phyloP scores from a whole-genome alignment of 2,329 filamentous ascomycete genomes.

The Cercospora zeae-maydis region DNA sequence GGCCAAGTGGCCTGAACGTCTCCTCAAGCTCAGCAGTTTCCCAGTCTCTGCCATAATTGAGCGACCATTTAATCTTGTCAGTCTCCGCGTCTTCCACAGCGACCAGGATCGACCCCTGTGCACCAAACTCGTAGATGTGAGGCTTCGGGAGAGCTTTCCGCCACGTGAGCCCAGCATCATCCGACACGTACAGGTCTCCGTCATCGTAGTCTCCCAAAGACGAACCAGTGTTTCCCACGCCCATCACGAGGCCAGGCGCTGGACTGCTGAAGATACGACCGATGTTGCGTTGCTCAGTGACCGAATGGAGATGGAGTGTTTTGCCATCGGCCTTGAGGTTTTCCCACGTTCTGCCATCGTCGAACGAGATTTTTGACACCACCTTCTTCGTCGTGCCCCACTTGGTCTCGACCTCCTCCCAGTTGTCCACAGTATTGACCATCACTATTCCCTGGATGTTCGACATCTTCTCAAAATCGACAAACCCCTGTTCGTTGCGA shows the following conservation, averaged over 20 bases:
- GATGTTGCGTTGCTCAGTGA: conserved; percentile 77
- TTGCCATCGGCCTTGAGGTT: conserved; percentile 63
- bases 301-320: conserved; percentile 82
- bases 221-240: conserved; percentile 82
- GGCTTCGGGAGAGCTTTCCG: conserved; percentile 68
- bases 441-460: conserved; percentile 90
- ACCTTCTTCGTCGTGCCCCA: conserved; percentile 58
- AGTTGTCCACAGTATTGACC: conserved; percentile 86
- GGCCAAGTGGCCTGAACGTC: conserved; percentile 65
- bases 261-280: conserved; percentile 90
- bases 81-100: conserved; percentile 71
- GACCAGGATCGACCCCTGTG: conserved; percentile 83
- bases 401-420: conserved; percentile 64
- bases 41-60: conserved; percentile 89
- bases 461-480: conserved; percentile 93
- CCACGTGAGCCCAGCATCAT: conserved; percentile 88
- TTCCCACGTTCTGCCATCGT: conserved; percentile 86
- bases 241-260: conserved; percentile 90
- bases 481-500: conserved; percentile 67
- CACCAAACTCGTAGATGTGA: conserved; percentile 95
- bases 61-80: conserved; percentile 68
- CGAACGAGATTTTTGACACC: conserved; percentile 82
- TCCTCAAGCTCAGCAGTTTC: conserved; percentile 63
- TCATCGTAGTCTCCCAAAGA: conserved; percentile 67
- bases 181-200: conserved; percentile 80